Evolutionary conservation across 176 grass and related monocot genomes (phyloP).

Genomic region (Zizania latifolia): DNA sequence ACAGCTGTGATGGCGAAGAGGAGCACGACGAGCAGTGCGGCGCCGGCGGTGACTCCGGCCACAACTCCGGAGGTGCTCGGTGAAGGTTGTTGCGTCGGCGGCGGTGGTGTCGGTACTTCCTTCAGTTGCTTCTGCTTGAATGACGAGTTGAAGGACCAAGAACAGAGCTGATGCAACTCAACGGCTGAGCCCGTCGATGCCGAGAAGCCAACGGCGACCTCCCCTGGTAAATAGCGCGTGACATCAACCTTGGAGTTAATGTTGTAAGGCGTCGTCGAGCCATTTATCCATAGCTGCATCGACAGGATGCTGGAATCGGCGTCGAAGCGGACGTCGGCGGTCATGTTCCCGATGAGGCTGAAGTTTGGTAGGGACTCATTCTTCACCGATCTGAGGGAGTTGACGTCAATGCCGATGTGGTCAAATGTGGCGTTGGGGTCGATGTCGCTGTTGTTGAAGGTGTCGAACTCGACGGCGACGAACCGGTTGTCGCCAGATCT

Average conservation of each 20-base stretch:
- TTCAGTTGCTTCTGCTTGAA: background rate
- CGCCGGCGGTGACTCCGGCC: background rate
- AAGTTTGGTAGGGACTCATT: background rate
- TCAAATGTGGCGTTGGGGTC: background rate
- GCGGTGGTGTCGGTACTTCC: background rate
- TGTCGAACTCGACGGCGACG: background rate
- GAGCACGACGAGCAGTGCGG: background rate
- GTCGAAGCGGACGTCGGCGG: background rate
- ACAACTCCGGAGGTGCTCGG: background rate
- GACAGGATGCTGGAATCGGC: background rate
- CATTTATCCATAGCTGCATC: background rate
- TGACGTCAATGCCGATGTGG: background rate
- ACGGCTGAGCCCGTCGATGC: background rate
- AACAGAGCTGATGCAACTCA: slow-evolving; percentile 24
- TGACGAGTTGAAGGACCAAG: slow-evolving; percentile 36
- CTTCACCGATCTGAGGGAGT: background rate
- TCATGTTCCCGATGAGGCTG: background rate
- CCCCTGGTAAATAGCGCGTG: background rate
- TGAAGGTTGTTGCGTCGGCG: background rate
- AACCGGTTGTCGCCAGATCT: background rate
- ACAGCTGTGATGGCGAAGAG: background rate
- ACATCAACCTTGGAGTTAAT: slow-evolving; percentile 17
- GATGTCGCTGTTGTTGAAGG: background rate
- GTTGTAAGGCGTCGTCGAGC: accelerated
- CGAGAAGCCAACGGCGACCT: slow-evolving; percentile 41